Evolutionary conservation across 1,284 basidiomycete genomes (phyloP).

Genomic region (Trametes polyzona): DNA sequence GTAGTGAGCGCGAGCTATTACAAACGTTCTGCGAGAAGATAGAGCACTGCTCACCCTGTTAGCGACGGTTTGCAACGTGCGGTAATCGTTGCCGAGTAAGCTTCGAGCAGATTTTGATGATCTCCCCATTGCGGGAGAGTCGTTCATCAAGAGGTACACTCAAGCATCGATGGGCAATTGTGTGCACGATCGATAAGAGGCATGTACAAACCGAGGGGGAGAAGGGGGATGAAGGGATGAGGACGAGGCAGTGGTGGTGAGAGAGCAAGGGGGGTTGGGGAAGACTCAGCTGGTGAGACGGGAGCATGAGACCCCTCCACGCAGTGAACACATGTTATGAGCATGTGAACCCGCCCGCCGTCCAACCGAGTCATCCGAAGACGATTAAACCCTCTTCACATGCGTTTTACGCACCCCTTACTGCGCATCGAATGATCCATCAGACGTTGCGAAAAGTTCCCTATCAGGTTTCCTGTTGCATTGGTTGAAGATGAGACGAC

Average conservation of each 20-base stretch:
- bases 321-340: conserved; percentile 3
- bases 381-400: neutral
- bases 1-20: no score
- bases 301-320: neutral
- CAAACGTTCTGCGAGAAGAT: no score
- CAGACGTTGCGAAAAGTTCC: neutral
- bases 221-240: neutral
- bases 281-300: neutral
- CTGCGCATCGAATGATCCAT: neutral
- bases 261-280: neutral
- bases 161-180: no score
- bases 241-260: conserved; percentile 4
- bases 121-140: no score
- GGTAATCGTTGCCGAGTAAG: no score
- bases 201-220: neutral
- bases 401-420: neutral
- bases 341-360: neutral
- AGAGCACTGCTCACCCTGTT: no score
- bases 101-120: no score
- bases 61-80: no score
- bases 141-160: no score
- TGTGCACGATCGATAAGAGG: neutral
- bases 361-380: neutral
- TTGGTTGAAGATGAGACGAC: no score
- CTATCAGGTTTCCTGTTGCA: no score